phyloP scores from a whole-genome alignment of 345 rosid genomes.

The Brassica incana region DNA sequence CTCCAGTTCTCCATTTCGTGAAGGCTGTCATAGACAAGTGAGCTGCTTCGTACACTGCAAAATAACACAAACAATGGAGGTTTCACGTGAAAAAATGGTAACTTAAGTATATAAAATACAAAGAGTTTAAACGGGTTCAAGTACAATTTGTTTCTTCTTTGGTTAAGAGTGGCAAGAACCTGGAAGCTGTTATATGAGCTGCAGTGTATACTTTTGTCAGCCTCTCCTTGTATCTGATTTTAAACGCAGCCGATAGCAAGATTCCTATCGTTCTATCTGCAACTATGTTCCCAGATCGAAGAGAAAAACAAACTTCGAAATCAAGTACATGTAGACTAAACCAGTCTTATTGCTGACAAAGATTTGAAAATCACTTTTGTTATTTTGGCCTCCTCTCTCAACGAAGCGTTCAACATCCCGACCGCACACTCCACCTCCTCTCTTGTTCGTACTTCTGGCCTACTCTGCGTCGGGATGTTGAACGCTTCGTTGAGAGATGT shows the following conservation, averaged over 20 bases:
- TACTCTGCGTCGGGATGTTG: no score
- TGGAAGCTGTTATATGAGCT: slow-evolving; percentile 60
- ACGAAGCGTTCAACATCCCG: no score
- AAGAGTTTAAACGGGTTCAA: slow-evolving; percentile 4
- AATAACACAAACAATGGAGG: background rate
- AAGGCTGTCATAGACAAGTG: slow-evolving; percentile 68
- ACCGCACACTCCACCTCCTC: no score
- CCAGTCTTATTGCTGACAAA: no score
- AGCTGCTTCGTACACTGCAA: slow-evolving; percentile 78
- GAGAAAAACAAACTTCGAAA: background rate
- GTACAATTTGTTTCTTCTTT: slow-evolving; percentile 74
- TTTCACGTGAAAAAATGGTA: slow-evolving; percentile 1
- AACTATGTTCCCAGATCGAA: slow-evolving; percentile 40
- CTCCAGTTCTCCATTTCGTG: slow-evolving; percentile 82
- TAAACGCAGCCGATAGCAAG: slow-evolving; percentile 70
- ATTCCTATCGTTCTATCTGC: slow-evolving; percentile 69
- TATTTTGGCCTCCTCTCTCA: no score
- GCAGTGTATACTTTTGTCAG: slow-evolving; percentile 75
- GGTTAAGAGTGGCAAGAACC: slow-evolving; percentile 44
- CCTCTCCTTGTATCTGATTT: slow-evolving; percentile 71
- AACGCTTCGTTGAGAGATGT: no score
- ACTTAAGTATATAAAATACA: background rate
- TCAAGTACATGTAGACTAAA: no score
- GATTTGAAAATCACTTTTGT: no score
- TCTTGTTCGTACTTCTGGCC: no score